Evolutionary conservation across 371 early-diverging fungal species (phyloP), one percentile per base, ranked within the genome.

Genomic region (Vittaforma corneae): DNA sequence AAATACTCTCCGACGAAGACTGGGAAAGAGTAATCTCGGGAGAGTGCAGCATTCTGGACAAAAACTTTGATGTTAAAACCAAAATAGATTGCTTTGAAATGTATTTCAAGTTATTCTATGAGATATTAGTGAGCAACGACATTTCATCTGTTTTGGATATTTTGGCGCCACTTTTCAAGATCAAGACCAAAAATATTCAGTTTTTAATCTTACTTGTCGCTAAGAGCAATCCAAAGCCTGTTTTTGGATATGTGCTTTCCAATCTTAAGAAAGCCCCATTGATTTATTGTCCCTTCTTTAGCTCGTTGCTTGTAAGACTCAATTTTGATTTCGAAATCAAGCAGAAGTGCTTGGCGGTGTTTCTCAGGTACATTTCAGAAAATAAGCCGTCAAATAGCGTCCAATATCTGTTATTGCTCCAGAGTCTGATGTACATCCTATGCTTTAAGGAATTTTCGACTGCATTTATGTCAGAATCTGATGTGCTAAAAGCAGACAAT

Each of bases 401-500:
- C 16, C 16, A 20, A 16, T 16, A 20, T 20, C 16, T 42, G 16
- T 16, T 42, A 20, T 42, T 20, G 42, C 20, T 16, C 42, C 42
- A 42, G 42, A 16, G 16, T 42, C 42, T 42, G 42, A 16, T 42
- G 42, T 42, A 42, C 42, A 42, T 42, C 42, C 42, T 42, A 16
- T 42, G 42, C 42, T 42, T 42, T 20, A 42, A 42, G n/a, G n/a
- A n/a, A n/a, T n/a, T n/a, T n/a, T n/a, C n/a, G n/a, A n/a, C n/a
- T n/a, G n/a, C n/a, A n/a, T n/a, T n/a, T n/a, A n/a, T n/a, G n/a
- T n/a, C n/a, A n/a, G n/a, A n/a, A n/a, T n/a, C n/a, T n/a, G n/a
- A n/a, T n/a, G n/a, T n/a, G n/a, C n/a, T n/a, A n/a, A n/a, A n/a
- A n/a, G n/a, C n/a, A n/a, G n/a, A n/a, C n/a, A n/a, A n/a, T n/a